These are phyloP conservation scores for Sesbania bispinosa DNA, from an alignment of 306 rosid species.

Conservation along the genomic window DNA sequence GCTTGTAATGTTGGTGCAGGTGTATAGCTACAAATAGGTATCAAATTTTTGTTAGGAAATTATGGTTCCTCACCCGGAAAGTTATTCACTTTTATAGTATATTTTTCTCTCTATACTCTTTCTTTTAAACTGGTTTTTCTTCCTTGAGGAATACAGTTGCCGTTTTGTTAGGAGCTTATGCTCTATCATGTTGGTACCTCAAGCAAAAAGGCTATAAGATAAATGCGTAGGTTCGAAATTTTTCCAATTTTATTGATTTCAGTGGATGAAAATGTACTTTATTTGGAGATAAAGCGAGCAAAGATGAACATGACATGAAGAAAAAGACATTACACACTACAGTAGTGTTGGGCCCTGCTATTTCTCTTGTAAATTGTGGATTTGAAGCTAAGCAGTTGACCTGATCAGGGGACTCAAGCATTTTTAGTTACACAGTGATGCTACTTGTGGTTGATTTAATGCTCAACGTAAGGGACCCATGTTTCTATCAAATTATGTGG, in stretches of 20 bases:
- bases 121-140: not conserved
- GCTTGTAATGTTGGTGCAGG: slow-evolving; percentile 1
- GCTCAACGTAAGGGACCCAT: not conserved
- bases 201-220: not conserved
- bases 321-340: not conserved
- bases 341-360: slow-evolving; percentile 1
- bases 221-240: not conserved
- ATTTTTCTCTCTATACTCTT: slow-evolving; percentile 21
- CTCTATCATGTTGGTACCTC: not conserved
- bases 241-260: not conserved
- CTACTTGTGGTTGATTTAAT: not conserved
- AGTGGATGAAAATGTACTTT: slow-evolving; percentile 14
- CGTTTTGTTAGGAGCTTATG: not conserved
- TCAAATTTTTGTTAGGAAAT: slow-evolving; percentile 6
- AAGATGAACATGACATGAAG: not conserved
- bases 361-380: slow-evolving; percentile 3
- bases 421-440: not conserved
- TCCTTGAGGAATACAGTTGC: not conserved
- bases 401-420: not conserved
- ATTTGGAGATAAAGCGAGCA: not conserved
- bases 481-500: not conserved
- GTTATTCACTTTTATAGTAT: slow-evolving; percentile 13
- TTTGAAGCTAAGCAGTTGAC: slow-evolving; percentile 29
- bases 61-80: not conserved
- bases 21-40: slow-evolving; percentile 8